Evolutionary conservation across 371 early-diverging fungal genomes (phyloP).

Genomic region (Rhizopus sp.): DNA sequence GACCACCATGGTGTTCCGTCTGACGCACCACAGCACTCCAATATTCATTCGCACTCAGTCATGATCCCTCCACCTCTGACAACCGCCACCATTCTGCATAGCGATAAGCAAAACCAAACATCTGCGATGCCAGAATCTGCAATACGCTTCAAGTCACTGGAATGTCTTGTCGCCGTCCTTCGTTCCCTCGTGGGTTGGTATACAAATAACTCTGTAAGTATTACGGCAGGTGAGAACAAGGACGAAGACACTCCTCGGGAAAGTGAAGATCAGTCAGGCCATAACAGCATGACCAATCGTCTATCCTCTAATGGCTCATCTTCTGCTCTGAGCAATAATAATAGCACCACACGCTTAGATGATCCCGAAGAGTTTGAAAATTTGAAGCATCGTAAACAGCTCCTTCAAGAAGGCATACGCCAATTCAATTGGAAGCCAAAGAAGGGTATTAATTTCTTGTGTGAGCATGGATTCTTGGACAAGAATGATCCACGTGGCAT

Average conservation of each 20-base stretch:
- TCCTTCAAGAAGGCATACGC: slow-evolving; percentile 75
- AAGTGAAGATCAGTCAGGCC: slow-evolving; percentile 40
- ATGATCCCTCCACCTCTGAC: slow-evolving; percentile 55
- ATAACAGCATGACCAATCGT: slow-evolving; percentile 40
- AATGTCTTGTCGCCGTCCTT: slow-evolving; percentile 58
- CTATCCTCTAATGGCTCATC: slow-evolving; percentile 57
- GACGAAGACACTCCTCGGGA: slow-evolving; percentile 49
- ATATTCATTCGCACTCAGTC: slow-evolving; percentile 20
- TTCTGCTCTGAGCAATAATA: slow-evolving; percentile 45
- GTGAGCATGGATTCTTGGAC: slow-evolving; percentile 66
- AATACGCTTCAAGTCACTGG: slow-evolving; percentile 53
- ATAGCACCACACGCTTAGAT: slow-evolving; percentile 60
- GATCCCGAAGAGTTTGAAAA: slow-evolving; percentile 76
- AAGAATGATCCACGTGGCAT: slow-evolving; percentile 59
- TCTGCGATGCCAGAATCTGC: slow-evolving; percentile 46
- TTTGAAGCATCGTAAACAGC: slow-evolving; percentile 80
- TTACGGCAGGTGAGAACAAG: slow-evolving; percentile 30
- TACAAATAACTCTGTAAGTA: slow-evolving; percentile 48
- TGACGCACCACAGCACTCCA: slow-evolving; percentile 15
- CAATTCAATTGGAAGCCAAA: slow-evolving; percentile 91
- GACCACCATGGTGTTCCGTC: slow-evolving; percentile 27
- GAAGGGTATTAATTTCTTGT: slow-evolving; percentile 81
- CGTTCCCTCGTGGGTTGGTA: slow-evolving; percentile 58
- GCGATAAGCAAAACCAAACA: slow-evolving; percentile 48
- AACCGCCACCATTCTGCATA: slow-evolving; percentile 45